Evolutionary conservation across 2,329 filamentous ascomycete species (phyloP).

Genomic region (Microcyclosporella mali): DNA sequence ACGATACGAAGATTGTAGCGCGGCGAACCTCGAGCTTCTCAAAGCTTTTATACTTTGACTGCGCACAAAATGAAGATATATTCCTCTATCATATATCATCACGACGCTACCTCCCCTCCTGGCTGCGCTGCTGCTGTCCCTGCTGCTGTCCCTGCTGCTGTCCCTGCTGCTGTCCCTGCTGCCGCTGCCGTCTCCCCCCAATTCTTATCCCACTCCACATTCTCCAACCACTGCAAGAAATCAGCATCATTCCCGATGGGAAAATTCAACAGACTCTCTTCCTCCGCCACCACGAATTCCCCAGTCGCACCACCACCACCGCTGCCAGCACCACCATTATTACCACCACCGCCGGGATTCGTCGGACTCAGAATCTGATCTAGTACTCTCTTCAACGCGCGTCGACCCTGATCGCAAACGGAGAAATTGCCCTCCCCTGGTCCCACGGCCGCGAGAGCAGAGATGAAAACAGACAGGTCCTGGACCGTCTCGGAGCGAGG

Average conservation of each 20-base stretch:
- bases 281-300: slow-evolving; percentile 17
- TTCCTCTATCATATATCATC: too few relatives aligned
- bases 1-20: too few relatives aligned
- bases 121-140: too few relatives aligned
- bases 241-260: slow-evolving; percentile 37
- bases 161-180: too few relatives aligned
- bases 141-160: too few relatives aligned
- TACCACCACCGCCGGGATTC: slow-evolving; percentile 11
- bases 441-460: slow-evolving; percentile 35
- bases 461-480: slow-evolving; percentile 41
- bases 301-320: slow-evolving; percentile 8
- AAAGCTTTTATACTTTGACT: too few relatives aligned
- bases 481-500: slow-evolving; percentile 42
- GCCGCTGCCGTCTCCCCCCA: too few relatives aligned
- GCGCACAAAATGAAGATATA: too few relatives aligned
- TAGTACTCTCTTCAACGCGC: slow-evolving; percentile 38
- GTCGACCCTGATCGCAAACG: slow-evolving; percentile 38
- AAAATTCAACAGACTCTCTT: slow-evolving; percentile 31
- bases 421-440: slow-evolving; percentile 36
- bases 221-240: slow-evolving; percentile 41
- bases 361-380: slow-evolving; percentile 38
- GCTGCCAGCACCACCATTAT: slow-evolving; percentile 8
- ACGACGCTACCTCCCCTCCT: too few relatives aligned
- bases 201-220: slow-evolving; percentile 38
- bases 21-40: too few relatives aligned